Base-by-base conservation (phyloP, 2,329 filamentous ascomycete genomes). In the Alternaria gansuensis region DNA sequence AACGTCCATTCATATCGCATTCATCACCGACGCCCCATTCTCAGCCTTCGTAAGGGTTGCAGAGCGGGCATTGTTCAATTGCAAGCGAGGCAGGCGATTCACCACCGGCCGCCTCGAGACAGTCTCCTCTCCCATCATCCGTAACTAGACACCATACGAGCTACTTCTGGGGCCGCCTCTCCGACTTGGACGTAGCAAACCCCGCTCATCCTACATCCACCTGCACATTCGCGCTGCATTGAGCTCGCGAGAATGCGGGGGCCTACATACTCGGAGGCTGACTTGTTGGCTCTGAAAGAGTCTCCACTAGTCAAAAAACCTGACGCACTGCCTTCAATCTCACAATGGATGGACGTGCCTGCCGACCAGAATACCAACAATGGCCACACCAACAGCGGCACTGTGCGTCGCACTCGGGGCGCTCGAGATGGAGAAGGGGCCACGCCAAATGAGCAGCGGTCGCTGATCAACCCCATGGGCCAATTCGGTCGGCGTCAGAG, bases 321-420 rank as follows among this genome's bases (percentile, higher is more conserved):
- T 45, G 82, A 89, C 64, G 86, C 84, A 64, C 84, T 97, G 44
- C 93, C 93, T 65, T 90, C 92, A 26, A 86, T 90, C 64, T 92
- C 96, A 81, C 92, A 96, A 82, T 98, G 93, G 93, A 96, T 97
- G 92, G 93, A 94, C 90, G 96, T 70, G 43, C 67, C 72, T 21
- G 58, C 65, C 26, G 75, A 76, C 24, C 69, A 72, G 33, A 70
- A 43, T 36, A 58, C 56, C 54, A 69, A 60, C 56, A 72, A 69
- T 64, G 70, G 61, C 59, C 68, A 66, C 43, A 49, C 63, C 48
- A 69, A 65, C 40, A 69, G 67, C 31, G 63, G 64, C 55, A 68
- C 59, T 59, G 68, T 57, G 58, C 71, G 65, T 62, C 73, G 59
- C 49, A 68, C 51, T 56, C 72, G 59, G 59, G 67, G 63, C 21